Conservation (phyloP, 306 rosid genomes). For the Sesbania bispinosa region DNA sequence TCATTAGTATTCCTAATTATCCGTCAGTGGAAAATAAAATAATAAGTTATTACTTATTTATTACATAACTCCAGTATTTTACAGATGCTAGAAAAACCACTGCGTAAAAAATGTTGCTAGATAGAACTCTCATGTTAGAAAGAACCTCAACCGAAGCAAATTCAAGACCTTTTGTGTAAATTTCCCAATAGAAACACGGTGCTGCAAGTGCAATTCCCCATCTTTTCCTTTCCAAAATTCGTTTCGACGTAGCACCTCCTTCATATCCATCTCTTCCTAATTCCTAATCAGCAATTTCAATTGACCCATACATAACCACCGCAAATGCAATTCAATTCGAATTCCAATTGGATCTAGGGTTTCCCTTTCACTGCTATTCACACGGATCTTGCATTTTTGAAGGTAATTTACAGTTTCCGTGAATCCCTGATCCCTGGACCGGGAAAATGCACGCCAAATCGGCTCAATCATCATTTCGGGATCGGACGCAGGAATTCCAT, state of each 20-base stretch:
- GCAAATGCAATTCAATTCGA: too few species aligned
- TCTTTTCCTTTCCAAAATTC: not conserved
- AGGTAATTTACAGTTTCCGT: not conserved
- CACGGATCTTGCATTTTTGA: not conserved
- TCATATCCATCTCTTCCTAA: not conserved
- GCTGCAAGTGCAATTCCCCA: not conserved
- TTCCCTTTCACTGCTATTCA: slow-evolving; percentile 7
- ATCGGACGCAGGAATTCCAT: slow-evolving; percentile 81
- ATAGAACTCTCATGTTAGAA: not conserved
- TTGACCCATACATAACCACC: not conserved
- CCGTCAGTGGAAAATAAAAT: too few species aligned
- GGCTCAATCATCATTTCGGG: slow-evolving; percentile 75
- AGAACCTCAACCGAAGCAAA: not conserved
- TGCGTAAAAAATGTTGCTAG: too few species aligned
- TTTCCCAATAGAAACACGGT: too few species aligned
- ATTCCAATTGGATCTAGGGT: slow-evolving; percentile 26
- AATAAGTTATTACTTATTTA: too few species aligned
- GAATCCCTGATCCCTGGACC: slow-evolving; percentile 53
- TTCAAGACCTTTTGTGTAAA: not conserved
- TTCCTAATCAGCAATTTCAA: not conserved
- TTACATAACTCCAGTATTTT: too few species aligned
- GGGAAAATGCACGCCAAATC: slow-evolving; percentile 48
- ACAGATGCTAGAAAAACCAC: too few species aligned
- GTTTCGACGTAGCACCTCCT: not conserved
- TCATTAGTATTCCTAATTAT: too few species aligned